These are phyloP conservation scores for Metarhizium album DNA, from an alignment of 2,329 filamentous ascomycete genomes.

Conservation along the genomic window DNA sequence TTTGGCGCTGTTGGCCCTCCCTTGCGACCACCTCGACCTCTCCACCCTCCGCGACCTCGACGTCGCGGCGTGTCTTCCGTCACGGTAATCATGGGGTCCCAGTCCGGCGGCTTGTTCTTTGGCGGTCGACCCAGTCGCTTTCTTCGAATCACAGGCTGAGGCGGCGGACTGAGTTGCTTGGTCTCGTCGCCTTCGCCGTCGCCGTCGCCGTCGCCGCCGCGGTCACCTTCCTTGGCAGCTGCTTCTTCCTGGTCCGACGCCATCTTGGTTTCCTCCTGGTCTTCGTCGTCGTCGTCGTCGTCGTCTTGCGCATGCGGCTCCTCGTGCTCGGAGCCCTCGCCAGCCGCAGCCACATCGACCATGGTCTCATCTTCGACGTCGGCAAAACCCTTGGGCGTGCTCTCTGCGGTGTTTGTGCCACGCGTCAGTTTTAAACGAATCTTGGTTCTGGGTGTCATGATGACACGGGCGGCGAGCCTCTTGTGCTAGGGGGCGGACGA, in stretches of 20 bases:
- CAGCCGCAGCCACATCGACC: constrained; percentile 20
- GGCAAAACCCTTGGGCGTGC: constrained; percentile 30
- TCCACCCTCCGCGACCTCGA: constrained; percentile 61
- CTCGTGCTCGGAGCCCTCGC: constrained; percentile 10
- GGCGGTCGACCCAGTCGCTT: constrained; percentile 77
- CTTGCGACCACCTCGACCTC: constrained; percentile 52
- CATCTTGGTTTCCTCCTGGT: constrained; percentile 28
- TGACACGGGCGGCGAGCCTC: not conserved
- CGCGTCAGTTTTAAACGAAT: constrained; percentile 25
- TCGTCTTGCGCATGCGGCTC: constrained; percentile 19
- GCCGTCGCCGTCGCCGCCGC: constrained; percentile 28
- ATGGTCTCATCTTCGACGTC: constrained; percentile 30
- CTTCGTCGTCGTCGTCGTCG: constrained; percentile 23
- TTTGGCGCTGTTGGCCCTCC: constrained; percentile 65
- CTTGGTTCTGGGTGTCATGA: constrained; percentile 18
- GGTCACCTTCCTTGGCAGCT: constrained; percentile 38
- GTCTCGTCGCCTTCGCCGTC: constrained; percentile 29
- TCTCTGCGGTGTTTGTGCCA: constrained; percentile 23
- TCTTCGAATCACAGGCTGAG: constrained; percentile 55
- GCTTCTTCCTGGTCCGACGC: constrained; percentile 21
- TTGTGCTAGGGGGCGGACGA: not conserved
- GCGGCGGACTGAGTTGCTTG: constrained; percentile 44
- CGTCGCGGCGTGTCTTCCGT: constrained; percentile 50
- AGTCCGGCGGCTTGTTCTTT: constrained; percentile 73
- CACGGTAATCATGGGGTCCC: constrained; percentile 52